Evolutionary conservation across 495 filamentous ascomycete species (phyloP), one percentile per base, ranked within the genome.

Genomic region (Cudoniella acicularis): DNA sequence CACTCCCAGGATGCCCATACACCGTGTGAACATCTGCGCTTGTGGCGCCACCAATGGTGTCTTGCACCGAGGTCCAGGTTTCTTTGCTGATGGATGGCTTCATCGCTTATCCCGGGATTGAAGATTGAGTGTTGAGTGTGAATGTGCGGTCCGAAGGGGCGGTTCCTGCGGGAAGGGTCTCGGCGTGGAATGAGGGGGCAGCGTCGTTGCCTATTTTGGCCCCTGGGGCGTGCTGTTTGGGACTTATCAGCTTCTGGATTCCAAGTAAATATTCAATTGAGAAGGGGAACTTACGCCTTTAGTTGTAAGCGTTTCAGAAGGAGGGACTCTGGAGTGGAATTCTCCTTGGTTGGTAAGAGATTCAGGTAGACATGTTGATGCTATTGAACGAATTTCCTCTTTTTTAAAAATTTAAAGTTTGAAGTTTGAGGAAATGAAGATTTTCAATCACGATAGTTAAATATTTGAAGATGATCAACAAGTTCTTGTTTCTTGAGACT

Each of bases 91-190:
- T 70, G 36, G 73, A 68, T 36, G 62, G 59, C 59, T 81, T 79
- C 60, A 73, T 68, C 21, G 79, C 77, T 56, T 83, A 77, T 0
- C 52, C 61, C 11, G 52, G 51, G 18, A 69, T 62, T 48, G 80
- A 75, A 62, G 67, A 65, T 22, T 68, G 65, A 11, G 78, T 61
- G 64, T 86, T 80, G 10, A 88, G 83, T 1, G 71, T 60, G 73
- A 82, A 89, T 10, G 86, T 87, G 61, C 73, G 65, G 59, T 82
- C 76, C 0, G 72, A 66, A 0, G 89, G 88, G 0, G 89, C 89
- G 6, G 83, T 83, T 50, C 88, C 89, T 0, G 86, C 69, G 0
- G 85, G 75, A 40, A 83, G 72, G 17, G 79, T 81, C 68, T 90
- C 54, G 30, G 80, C 78, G 61, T 74, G 72, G 77, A 87, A 91